Base-by-base conservation (phyloP, 2,329 filamentous ascomycete genomes). In the Pseudogymnoascus sp. region DNA sequence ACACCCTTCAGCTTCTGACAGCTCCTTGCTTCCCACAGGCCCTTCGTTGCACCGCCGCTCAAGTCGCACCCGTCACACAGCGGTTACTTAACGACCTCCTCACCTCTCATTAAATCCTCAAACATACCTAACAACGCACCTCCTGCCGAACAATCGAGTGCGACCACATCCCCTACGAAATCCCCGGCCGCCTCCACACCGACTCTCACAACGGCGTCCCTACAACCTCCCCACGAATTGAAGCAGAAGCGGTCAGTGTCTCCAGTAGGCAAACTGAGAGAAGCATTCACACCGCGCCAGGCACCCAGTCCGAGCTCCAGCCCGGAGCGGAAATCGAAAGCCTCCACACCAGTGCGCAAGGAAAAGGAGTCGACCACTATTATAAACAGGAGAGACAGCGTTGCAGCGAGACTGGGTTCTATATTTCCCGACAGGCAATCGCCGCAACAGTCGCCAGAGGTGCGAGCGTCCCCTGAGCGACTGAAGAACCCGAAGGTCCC, bases 251-350 rank as follows among this genome's bases (percentile, higher is more conserved):
- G 88, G 65, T 85, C 85, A 23, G 80, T 83, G 18, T 93, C 91
- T 8, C 88, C 89, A 10, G 85, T 83, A 61, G 84, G 86, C 71
- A 90, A 86, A 71, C 78, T 93, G 66, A 88, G 84, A 73, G 86
- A 87, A 71, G 88, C 87, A 11, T 91, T 95, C 70, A 83, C 78
- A 64, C 78, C 80, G 21, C 66, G 66, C 45, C 67, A 67, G 40
- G 76, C 70, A 66, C 71, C 74, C 29, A 80, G 76, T 64, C 72
- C 77, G 26, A 79, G 76, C 66, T 76, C 77, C 64, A 82, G 78
- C 67, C 78, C 78, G 34, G 80, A 81, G 64, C 71, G 75, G 21
- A 70, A 72, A 64, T 61, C 67, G 47, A 68, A 66, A 60, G 68
- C 64, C 39, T 31, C 45, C 18, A 65, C 57, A 16, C 42, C 63